Percentiles rank a stretch among this genome's conserved stretches.
These are phyloP conservation scores for Tylopilus rubrobrunneus DNA, from an alignment of 768 basidiomycete species.

Conservation along the genomic window DNA sequence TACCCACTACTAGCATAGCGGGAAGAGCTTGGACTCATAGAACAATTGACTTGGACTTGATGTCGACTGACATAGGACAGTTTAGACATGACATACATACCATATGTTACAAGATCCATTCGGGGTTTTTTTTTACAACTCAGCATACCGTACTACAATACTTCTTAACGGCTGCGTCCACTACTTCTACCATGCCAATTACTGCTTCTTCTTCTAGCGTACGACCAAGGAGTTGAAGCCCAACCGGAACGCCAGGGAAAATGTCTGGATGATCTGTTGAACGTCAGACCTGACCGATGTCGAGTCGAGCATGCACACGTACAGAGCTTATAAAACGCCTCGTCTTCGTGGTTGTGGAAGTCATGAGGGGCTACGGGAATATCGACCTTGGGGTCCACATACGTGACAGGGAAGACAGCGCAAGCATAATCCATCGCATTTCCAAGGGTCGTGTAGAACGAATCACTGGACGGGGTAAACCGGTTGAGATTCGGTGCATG, in stretches of 20 bases:
- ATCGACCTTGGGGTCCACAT: constrained; percentile 42
- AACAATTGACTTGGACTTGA: too few relatives aligned
- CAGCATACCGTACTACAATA: not conserved
- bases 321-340: constrained; percentile 44
- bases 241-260: constrained; percentile 43
- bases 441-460: constrained; percentile 44
- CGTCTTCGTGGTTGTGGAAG: constrained; percentile 42
- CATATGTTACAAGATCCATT: too few relatives aligned
- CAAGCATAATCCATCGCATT: constrained; percentile 47
- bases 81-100: too few relatives aligned
- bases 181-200: constrained; percentile 44
- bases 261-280: constrained; percentile 41
- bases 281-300: not conserved
- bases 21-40: too few relatives aligned
- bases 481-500: constrained; percentile 16
- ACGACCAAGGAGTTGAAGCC: constrained; percentile 46
- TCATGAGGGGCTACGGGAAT: constrained; percentile 29
- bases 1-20: not conserved
- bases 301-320: constrained; percentile 14
- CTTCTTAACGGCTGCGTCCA: constrained; percentile 36
- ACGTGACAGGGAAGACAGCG: constrained; percentile 45
- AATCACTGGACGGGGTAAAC: constrained; percentile 23
- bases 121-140: too few relatives aligned
- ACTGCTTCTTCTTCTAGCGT: constrained; percentile 52
- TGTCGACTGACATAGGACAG: too few relatives aligned